Conservation (phyloP, 1,139 yeast species). For the Candida sp. region DNA sequence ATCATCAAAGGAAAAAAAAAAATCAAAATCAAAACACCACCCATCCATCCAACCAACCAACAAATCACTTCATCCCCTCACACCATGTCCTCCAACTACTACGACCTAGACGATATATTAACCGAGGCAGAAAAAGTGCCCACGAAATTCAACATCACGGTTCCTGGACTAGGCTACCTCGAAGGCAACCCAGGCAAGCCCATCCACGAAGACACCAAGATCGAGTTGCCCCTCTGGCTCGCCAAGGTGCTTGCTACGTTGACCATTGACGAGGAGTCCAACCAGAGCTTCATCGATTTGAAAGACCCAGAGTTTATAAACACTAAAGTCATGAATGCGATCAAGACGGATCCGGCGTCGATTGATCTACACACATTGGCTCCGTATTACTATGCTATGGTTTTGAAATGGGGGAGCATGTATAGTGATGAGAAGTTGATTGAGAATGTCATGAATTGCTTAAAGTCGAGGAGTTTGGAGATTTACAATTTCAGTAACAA, state of each 20-base stretch:
- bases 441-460: conserved; percentile 54
- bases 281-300: conserved; percentile 65
- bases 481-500: conserved; percentile 75
- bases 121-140: conserved; percentile 78
- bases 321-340: conserved; percentile 73
- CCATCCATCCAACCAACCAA: neutral
- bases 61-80: neutral
- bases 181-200: conserved; percentile 80
- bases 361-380: conserved; percentile 73
- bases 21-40: neutral
- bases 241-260: conserved; percentile 65
- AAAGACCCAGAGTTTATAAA: conserved; percentile 71
- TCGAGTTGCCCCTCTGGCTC: conserved; percentile 90
- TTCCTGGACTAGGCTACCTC: conserved; percentile 88
- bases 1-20: neutral
- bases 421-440: conserved; percentile 70
- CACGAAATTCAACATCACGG: conserved; percentile 73
- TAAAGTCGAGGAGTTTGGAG: conserved; percentile 68
- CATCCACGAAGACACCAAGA: conserved; percentile 63
- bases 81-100: conserved; percentile 43
- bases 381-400: conserved; percentile 69
- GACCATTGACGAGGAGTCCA: conserved; percentile 46
- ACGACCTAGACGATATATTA: conserved; percentile 87
- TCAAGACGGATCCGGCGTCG: conserved; percentile 71
- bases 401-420: conserved; percentile 75